Base-by-base conservation (phyloP, 1,284 basidiomycete species). In the Cryptococcus wingfieldii region DNA sequence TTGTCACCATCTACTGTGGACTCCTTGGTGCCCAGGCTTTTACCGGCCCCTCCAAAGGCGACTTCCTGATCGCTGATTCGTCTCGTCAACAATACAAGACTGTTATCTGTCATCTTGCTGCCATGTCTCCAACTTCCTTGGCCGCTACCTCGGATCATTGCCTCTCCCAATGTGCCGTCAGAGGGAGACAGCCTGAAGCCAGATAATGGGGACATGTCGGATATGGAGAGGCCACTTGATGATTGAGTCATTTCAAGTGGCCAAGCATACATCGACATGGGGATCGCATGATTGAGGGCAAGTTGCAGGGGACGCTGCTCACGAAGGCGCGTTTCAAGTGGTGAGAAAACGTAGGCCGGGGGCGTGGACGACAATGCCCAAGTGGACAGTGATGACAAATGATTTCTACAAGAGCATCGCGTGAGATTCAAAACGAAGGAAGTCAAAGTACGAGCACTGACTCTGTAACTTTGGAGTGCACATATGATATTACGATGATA, bases 221-320 rank as follows among this genome's bases (percentile, higher is more conserved):
- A n/a, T 18, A 25, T 19, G 42, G 31, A 43, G 16, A 10, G 51
- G 27, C 31, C 39, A 16, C 27, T n/a, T 23, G 41, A 42, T n/a
- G 19, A 42, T 23, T 42, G 41, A n/a, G 41, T 37, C 13, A 45
- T 43, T 8, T 51, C 49, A 8, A 41, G 8, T 9, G 67, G 67
- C 51, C 59, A 65, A 38, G 65, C 64, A 59, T 74, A 75, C 68
- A 75, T 69, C n/a, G 68, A 66, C 50, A 75, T 68, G 12, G 72
- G 70, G 19, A 75, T 69, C 3, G 67, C 70, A 41, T 72, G 64
- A 27, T 68, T 58, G 1, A 75, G 59, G 1, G 67, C 65, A 12
- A 65, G 44, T 27, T 64, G 55, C 2, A 71, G 58, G 0, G 69
- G 62, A 28, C 55, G 60, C 6, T 43, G 42, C 47, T 70, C 70